These are phyloP conservation scores for Talaromyces sp. DNA, from an alignment of 2,329 filamentous ascomycete genomes.

Conservation along the genomic window DNA sequence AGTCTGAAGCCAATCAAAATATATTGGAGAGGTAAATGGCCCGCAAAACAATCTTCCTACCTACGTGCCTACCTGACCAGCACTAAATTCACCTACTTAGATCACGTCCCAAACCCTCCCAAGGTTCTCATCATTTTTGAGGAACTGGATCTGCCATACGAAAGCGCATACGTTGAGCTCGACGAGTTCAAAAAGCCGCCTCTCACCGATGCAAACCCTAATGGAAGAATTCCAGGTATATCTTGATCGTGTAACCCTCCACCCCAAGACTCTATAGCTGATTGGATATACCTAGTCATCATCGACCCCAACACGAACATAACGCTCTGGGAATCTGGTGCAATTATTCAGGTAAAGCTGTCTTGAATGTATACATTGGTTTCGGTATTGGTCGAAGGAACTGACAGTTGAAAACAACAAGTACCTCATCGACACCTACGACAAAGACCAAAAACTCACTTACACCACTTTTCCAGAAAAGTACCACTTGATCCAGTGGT, in stretches of 20 bases:
- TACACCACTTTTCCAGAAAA: conserved; percentile 1
- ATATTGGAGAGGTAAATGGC: no score
- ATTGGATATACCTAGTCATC: neutral
- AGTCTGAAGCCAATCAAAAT: no score
- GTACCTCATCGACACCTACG: conserved; percentile 7
- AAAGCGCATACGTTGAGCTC: conserved; percentile 12
- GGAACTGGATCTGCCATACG: conserved; percentile 22
- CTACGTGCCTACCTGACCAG: no score
- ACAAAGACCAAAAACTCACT: neutral
- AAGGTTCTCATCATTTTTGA: conserved; percentile 23
- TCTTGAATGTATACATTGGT: no score
- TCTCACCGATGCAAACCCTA: conserved; percentile 9
- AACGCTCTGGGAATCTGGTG: conserved; percentile 4
- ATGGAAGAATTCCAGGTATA: conserved; percentile 7
- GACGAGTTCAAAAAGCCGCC: conserved; percentile 17
- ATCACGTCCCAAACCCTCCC: conserved; percentile 4
- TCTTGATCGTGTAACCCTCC: no score
- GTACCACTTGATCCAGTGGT: conserved; percentile 8
- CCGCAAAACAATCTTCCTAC: no score
- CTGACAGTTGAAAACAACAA: neutral
- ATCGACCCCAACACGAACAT: conserved; percentile 8
- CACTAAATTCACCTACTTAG: no score
- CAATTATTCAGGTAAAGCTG: neutral
- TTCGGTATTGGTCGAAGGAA: no score
- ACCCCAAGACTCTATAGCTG: no score